Evolutionary conservation across 1,284 basidiomycete species (phyloP).

Genomic region (Rhodotorula sp.): DNA sequence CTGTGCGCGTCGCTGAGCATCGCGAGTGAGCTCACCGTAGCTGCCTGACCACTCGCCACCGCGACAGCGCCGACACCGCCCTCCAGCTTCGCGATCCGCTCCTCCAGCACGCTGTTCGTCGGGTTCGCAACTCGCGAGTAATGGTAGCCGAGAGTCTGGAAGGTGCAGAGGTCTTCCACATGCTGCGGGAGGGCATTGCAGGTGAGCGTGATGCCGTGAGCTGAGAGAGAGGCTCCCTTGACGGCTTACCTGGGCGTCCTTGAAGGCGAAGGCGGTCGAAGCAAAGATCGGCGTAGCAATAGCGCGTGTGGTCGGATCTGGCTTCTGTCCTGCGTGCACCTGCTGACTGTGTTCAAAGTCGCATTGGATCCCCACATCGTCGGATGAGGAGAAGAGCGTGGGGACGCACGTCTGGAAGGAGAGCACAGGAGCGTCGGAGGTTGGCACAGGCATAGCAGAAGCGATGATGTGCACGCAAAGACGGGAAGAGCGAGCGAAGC

Average conservation of each 20-base stretch:
- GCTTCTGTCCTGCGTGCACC: neutral
- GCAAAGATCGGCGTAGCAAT: slow-evolving; percentile 7
- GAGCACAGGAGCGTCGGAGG: neutral
- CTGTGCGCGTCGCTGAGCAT: neutral
- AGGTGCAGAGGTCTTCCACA: slow-evolving; percentile 3
- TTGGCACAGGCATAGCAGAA: neutral
- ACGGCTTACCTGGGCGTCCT: neutral
- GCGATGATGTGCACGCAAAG: neutral
- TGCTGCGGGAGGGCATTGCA: neutral
- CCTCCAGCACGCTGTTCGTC: slow-evolving; percentile 50
- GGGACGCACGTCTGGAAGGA: slow-evolving; percentile 1
- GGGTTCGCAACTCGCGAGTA: slow-evolving; percentile 51
- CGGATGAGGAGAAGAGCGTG: neutral
- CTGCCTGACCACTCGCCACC: slow-evolving; percentile 50
- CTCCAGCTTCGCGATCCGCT: slow-evolving; percentile 51
- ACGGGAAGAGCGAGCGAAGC: neutral
- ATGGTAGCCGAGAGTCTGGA: slow-evolving; percentile 2
- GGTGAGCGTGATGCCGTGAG: neutral
- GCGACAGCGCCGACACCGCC: slow-evolving; percentile 50
- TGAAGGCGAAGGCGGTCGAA: slow-evolving; percentile 14
- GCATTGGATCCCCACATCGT: neutral
- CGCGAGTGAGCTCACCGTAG: slow-evolving; percentile 28
- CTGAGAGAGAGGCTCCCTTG: neutral
- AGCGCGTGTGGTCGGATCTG: neutral
- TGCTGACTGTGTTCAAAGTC: neutral